Evolutionary conservation across 2,329 filamentous ascomycete genomes (phyloP).

Genomic region (Ramichloridium luteum): DNA sequence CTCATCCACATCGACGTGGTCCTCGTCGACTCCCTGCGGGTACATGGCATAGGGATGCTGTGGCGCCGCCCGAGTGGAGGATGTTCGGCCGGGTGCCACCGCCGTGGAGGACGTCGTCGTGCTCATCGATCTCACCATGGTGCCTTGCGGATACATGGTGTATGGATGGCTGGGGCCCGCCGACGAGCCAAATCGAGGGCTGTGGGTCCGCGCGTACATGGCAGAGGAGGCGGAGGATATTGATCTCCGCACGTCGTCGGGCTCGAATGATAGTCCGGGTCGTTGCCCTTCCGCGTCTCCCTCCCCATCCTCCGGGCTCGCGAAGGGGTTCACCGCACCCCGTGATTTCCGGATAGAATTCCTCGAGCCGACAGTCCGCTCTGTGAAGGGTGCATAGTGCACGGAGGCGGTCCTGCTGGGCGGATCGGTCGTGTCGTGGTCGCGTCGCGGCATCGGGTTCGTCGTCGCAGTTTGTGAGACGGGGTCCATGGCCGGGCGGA

Average conservation of each 20-base stretch:
- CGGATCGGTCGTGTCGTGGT: constrained; percentile 14
- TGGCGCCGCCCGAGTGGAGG: no score
- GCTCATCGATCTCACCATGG: constrained; percentile 48
- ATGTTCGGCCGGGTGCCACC: constrained; percentile 41
- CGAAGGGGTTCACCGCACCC: constrained; percentile 23
- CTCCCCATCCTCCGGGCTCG: constrained; percentile 23
- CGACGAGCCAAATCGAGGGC: constrained; percentile 58
- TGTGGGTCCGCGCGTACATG: constrained; percentile 36
- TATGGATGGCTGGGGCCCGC: constrained; percentile 72
- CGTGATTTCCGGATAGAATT: constrained; percentile 24
- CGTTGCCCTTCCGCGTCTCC: constrained; percentile 4
- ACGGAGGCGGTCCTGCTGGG: constrained; percentile 22
- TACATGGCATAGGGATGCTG: constrained; percentile 83
- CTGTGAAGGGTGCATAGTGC: constrained; percentile 18
- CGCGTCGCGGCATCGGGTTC: constrained; percentile 11
- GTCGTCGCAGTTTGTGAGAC: constrained; percentile 12
- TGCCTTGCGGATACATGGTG: constrained; percentile 67
- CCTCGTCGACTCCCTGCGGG: constrained; percentile 58
- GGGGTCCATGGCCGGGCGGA: constrained; percentile 27
- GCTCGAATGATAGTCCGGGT: constrained; percentile 18
- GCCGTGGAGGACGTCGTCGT: constrained; percentile 60
- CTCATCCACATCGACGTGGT: constrained; percentile 30
- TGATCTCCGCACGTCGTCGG: constrained; percentile 20
- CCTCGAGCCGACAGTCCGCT: constrained; percentile 11
- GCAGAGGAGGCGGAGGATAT: constrained; percentile 28